A percentile compares a stretch with the other conserved stretches of the same genome.
Evolutionary conservation across 371 early-diverging fungal species (phyloP).

Genomic region (Smittium mucronatum): DNA sequence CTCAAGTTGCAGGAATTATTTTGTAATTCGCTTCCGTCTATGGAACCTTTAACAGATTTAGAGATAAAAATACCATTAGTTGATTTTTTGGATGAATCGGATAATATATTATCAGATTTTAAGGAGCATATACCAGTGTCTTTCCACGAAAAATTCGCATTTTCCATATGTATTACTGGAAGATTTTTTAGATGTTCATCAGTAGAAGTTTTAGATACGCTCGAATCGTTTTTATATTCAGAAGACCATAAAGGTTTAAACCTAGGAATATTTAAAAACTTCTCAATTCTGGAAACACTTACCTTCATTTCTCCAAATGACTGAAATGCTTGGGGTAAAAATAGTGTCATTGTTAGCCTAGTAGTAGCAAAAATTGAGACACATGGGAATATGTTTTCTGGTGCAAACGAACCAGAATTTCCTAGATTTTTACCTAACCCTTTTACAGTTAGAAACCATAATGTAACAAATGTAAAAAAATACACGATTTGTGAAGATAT

Average conservation of each 20-base stretch:
- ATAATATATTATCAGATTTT: neutral
- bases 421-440: neutral
- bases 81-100: neutral
- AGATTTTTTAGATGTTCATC: too few relatives aligned
- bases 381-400: constrained; percentile 26
- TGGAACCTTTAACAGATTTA: too few relatives aligned
- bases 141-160: neutral
- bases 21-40: too few relatives aligned
- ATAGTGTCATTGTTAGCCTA: constrained; percentile 24
- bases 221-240: too few relatives aligned
- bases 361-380: constrained; percentile 22
- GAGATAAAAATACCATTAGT: too few relatives aligned
- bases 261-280: constrained; percentile 12
- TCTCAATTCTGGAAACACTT: constrained; percentile 11
- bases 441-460: constrained; percentile 14
- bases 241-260: neutral
- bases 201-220: too few relatives aligned
- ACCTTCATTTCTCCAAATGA: constrained; percentile 15
- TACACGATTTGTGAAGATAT: constrained; percentile 15
- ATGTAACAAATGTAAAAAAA: constrained; percentile 26
- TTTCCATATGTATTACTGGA: neutral
- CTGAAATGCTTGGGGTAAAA: constrained; percentile 26
- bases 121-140: neutral
- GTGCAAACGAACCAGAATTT: constrained; percentile 21
- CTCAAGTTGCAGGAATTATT: too few relatives aligned